Evolutionary conservation across 495 filamentous ascomycete species (phyloP).

Genomic region (Lasiosphaeria ovina): DNA sequence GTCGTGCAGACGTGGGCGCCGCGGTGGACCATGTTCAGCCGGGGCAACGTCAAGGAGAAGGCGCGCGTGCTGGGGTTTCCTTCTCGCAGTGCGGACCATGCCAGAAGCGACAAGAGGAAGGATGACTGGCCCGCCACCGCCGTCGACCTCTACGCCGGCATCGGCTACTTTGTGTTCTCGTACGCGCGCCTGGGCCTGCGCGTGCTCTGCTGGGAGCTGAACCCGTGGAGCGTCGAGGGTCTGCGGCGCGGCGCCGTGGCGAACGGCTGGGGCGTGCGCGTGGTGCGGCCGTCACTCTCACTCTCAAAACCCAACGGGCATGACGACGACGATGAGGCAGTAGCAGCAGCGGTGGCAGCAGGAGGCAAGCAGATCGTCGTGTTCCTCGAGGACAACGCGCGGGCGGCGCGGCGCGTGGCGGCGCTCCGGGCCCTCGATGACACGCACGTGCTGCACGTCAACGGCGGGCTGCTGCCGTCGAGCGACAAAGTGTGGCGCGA

Average conservation of each 20-base stretch:
- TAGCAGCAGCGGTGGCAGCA: not conserved
- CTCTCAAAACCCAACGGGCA: not conserved
- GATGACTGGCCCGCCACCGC: no score
- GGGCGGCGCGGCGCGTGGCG: conserved; percentile 50
- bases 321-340: not conserved
- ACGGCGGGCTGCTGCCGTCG: conserved; percentile 74
- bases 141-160: conserved; percentile 85
- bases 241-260: conserved; percentile 62
- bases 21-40: conserved; percentile 84
- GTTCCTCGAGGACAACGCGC: conserved; percentile 67
- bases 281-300: conserved; percentile 35
- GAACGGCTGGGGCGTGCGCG: conserved; percentile 63
- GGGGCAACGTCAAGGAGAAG: conserved; percentile 89
- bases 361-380: conserved; percentile 54
- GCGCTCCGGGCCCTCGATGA: conserved; percentile 23
- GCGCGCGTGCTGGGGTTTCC: conserved; percentile 61
- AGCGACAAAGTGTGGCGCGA: conserved; percentile 64
- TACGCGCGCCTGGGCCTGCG: conserved; percentile 71
- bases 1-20: conserved; percentile 87
- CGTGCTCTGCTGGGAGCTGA: conserved; percentile 86
- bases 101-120: no score
- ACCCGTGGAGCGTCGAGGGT: conserved; percentile 84
- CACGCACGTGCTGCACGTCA: conserved; percentile 60
- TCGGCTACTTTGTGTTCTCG: conserved; percentile 87
- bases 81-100: no score